Evolutionary conservation across 1,139 yeast genomes (phyloP).

Genomic region (Kazachstania sp.): DNA sequence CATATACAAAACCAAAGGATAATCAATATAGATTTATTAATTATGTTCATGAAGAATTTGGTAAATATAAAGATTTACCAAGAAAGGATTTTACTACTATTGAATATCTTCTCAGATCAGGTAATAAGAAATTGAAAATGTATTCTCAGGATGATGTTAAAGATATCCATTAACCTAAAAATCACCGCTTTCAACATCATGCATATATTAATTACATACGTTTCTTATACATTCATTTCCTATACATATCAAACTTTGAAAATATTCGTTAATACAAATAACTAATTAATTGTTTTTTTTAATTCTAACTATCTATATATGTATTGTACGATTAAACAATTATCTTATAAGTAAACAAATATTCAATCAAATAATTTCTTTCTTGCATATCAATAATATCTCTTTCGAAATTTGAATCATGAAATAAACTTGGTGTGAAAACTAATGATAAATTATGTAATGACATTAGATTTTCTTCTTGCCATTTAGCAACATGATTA

Average conservation of each 20-base stretch:
- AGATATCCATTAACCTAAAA: slow-evolving; percentile 41
- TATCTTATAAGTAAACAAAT: slow-evolving; percentile 33
- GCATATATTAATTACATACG: not conserved
- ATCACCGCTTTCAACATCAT: too few relatives aligned
- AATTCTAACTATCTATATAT: not conserved
- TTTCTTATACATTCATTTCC: not conserved
- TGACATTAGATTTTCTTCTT: slow-evolving; percentile 63
- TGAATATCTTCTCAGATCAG: slow-evolving; percentile 75
- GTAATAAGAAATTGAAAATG: slow-evolving; percentile 64
- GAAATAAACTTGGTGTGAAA: slow-evolving; percentile 85
- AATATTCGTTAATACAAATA: not conserved
- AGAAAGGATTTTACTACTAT: slow-evolving; percentile 80
- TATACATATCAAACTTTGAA: not conserved
- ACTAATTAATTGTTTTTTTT: too few relatives aligned
- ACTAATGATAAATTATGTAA: slow-evolving; percentile 79
- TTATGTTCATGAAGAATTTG: slow-evolving; percentile 50
- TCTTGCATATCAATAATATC: slow-evolving; percentile 83
- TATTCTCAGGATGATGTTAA: slow-evolving; percentile 60
- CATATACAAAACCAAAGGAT: slow-evolving; percentile 46
- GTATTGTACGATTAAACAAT: not conserved
- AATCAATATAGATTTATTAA: slow-evolving; percentile 32
- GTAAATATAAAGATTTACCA: slow-evolving; percentile 47
- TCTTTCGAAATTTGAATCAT: slow-evolving; percentile 71
- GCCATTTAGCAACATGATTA: slow-evolving; percentile 44
- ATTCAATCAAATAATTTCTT: slow-evolving; percentile 72